These are phyloP conservation scores for Barnettozyma californica DNA, from an alignment of 805 yeast genomes.

Conservation along the genomic window DNA sequence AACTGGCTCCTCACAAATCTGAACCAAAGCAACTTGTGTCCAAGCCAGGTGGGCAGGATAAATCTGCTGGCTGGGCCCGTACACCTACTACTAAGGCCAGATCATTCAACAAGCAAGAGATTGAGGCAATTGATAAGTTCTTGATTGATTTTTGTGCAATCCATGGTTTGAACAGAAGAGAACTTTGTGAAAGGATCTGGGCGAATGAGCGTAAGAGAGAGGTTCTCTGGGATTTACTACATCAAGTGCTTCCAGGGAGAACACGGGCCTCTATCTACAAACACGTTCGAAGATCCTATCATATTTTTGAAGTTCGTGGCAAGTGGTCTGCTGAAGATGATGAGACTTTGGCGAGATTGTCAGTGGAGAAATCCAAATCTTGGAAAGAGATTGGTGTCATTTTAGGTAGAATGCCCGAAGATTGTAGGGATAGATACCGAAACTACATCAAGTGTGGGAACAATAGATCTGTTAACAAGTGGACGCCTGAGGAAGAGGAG, in stretches of 20 bases:
- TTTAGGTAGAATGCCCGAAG: slow-evolving; percentile 95
- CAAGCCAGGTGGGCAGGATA: slow-evolving; percentile 28
- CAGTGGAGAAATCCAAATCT: slow-evolving; percentile 66
- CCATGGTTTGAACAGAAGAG: slow-evolving; percentile 55
- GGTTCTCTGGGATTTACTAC: slow-evolving; percentile 81
- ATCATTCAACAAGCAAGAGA: slow-evolving; percentile 60
- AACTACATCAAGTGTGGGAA: slow-evolving; percentile 91
- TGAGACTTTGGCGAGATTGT: slow-evolving; percentile 53
- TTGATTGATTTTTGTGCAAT: slow-evolving; percentile 63
- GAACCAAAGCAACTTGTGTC: slow-evolving; percentile 32
- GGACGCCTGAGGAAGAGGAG: slow-evolving; percentile 73
- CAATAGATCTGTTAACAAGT: slow-evolving; percentile 67
- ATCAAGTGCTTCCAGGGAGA: slow-evolving; percentile 75
- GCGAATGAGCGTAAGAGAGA: slow-evolving; percentile 78
- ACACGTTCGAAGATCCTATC: slow-evolving; percentile 87
- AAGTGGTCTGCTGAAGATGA: slow-evolving; percentile 89
- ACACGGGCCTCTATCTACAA: slow-evolving; percentile 88
- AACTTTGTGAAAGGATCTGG: slow-evolving; percentile 85
- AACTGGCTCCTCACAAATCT: neutral
- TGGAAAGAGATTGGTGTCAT: slow-evolving; percentile 83
- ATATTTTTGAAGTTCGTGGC: slow-evolving; percentile 81
- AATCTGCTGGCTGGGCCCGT: slow-evolving; percentile 17
- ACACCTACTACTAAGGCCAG: slow-evolving; percentile 20
- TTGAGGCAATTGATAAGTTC: slow-evolving; percentile 64
- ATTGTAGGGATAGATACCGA: slow-evolving; percentile 94